These are phyloP conservation scores for Kodamaea nitidulidarum DNA, from an alignment of 805 yeast genomes.

Conservation along the genomic window DNA sequence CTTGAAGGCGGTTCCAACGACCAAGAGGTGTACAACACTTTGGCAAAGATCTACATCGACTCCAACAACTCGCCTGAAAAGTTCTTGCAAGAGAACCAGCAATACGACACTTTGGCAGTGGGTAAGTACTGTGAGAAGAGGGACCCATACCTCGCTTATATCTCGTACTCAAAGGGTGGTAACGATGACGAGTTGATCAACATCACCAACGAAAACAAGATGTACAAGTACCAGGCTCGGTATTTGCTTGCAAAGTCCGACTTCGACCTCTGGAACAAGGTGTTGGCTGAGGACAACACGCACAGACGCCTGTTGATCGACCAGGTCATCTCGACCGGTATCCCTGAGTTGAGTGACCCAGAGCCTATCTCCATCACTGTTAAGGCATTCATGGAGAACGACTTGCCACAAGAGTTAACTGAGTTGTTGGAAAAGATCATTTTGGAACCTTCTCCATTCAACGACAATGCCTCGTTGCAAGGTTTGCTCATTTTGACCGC, in stretches of 20 bases:
- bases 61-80: slow-evolving; percentile 97
- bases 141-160: slow-evolving; percentile 96
- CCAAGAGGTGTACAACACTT: slow-evolving; percentile 86
- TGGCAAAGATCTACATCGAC: slow-evolving; percentile 97
- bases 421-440: slow-evolving; percentile 94
- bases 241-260: slow-evolving; percentile 89
- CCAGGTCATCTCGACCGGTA: slow-evolving; percentile 92
- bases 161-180: slow-evolving; percentile 93
- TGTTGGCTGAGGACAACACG: slow-evolving; percentile 66
- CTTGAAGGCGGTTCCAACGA: slow-evolving; percentile 81
- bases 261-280: slow-evolving; percentile 73
- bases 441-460: slow-evolving; percentile 95
- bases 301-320: slow-evolving; percentile 91
- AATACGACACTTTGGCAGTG: slow-evolving; percentile 89
- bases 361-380: slow-evolving; percentile 92
- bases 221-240: slow-evolving; percentile 99
- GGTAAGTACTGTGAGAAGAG: slow-evolving; percentile 99
- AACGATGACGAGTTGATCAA: slow-evolving; percentile 85
- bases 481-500: slow-evolving; percentile 92
- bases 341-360: slow-evolving; percentile 89
- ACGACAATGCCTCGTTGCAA: slow-evolving; percentile 91
- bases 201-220: slow-evolving; percentile 93
- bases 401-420: slow-evolving; percentile 86
- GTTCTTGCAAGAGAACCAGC: slow-evolving; percentile 85
- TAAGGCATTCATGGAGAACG: slow-evolving; percentile 93